Base-by-base conservation (phyloP, 768 basidiomycete species). In the Collybia sordida region DNA sequence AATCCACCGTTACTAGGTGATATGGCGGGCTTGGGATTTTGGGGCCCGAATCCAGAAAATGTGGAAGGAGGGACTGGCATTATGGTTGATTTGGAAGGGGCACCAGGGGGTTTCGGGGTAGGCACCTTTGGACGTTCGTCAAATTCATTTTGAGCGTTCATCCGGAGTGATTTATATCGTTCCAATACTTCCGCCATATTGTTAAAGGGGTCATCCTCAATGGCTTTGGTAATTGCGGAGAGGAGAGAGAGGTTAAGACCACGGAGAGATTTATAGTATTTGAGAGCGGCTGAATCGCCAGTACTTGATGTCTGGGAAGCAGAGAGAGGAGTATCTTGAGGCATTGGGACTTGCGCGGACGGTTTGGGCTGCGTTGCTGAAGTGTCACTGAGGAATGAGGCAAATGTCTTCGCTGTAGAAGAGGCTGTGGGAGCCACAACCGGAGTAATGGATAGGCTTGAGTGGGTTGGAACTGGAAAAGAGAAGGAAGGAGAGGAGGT, bases 181-280 rank as follows among this genome's bases (percentile, higher is more conserved):
- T 47, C 45, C 6, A 47, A 27, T 22, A 47, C 45, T 9, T 23
- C 27, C 12, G 45, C 38, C 3, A 38, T 22, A 27, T 47, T 35
- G n/a, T 35, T 38, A 23, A 47, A 47, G 15, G 45, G 45, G 19
- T 47, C 35, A 23, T 47, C 38, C 22, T 38, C 36, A 17, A 47
- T 38, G 7, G 35, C 45, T 14, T 37, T 23, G 6, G 45, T 37
- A 22, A 47, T 23, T 25, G 45, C 36, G 25, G 35, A 24, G 24
- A 47, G 45, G 27, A 47, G 38, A 19, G 45, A 47, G 17, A 47
- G 24, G 27, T 47, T 47, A 23, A 47, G 24, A 24, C 45, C 45
- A 15, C 45, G 36, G 5, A 47, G 36, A 18, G 45, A 47, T 37
- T 22, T 47, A 14, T 18, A 47, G 31, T 47, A 47, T 17, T 47